phyloP scores from a whole-genome alignment of 2,329 filamentous ascomycete species.

The Pyricularia sp. region DNA sequence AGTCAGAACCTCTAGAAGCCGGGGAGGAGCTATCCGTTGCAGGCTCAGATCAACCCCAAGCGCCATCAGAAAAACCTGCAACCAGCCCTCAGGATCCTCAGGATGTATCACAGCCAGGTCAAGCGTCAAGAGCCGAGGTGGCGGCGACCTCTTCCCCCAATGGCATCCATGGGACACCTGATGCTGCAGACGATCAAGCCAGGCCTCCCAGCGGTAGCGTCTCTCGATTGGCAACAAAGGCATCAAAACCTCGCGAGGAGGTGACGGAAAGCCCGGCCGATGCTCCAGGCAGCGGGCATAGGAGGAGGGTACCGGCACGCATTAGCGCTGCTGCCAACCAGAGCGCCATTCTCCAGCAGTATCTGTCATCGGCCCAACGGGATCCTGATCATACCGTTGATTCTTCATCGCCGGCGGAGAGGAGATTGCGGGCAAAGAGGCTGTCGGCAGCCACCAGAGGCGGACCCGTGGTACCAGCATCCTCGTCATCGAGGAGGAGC shows the following conservation, averaged over 20 bases:
- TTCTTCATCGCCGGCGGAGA: constrained; percentile 32
- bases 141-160: constrained; percentile 6
- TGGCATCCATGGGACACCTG: constrained; percentile 5
- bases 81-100: neutral
- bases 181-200: constrained; percentile 11
- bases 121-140: neutral
- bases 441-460: neutral
- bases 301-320: constrained; percentile 25
- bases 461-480: neutral
- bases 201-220: neutral
- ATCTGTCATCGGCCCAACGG: constrained; percentile 21
- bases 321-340: constrained; percentile 23
- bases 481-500: neutral
- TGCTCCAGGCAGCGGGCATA: constrained; percentile 46
- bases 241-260: constrained; percentile 24
- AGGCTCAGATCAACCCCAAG: neutral
- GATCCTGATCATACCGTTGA: constrained; percentile 18
- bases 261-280: constrained; percentile 43
- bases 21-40: neutral
- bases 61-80: neutral
- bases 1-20: constrained; percentile 7
- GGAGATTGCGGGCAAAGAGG: constrained; percentile 18
- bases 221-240: neutral
- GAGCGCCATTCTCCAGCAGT: constrained; percentile 28
- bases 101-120: neutral